A percentile compares a stretch with the other conserved stretches of the same genome.
phyloP scores from a whole-genome alignment of 2,329 filamentous ascomycete genomes.

The Aspergillus pseudoviridinutans region DNA sequence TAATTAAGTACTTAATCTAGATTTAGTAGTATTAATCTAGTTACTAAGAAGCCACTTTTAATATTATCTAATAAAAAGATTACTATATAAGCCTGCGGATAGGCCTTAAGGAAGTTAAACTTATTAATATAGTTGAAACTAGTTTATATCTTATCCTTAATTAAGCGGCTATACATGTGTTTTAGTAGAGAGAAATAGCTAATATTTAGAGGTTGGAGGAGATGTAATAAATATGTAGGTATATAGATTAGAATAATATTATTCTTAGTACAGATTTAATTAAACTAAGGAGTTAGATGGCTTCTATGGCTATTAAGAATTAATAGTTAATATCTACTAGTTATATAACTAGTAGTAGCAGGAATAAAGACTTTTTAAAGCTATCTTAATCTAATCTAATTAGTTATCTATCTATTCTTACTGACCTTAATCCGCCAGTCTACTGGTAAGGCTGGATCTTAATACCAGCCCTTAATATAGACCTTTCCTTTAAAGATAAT shows the following conservation, averaged over 20 bases:
- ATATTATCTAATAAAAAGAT: too few species aligned
- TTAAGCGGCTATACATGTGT: too few species aligned
- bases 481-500: constrained; percentile 13
- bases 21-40: too few species aligned
- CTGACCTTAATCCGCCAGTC: constrained; percentile 15
- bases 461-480: constrained; percentile 9
- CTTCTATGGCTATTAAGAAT: constrained; percentile 38
- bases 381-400: constrained; percentile 33
- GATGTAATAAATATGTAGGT: too few species aligned
- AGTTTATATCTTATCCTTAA: too few species aligned
- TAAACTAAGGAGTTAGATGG: constrained; percentile 32
- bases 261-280: constrained; percentile 31
- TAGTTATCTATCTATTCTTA: constrained; percentile 33
- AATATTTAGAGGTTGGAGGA: too few species aligned
- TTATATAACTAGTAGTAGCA: constrained; percentile 20
- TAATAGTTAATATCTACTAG: constrained; percentile 30
- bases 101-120: too few species aligned
- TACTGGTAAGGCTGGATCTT: constrained; percentile 1
- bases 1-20: too few species aligned
- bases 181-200: too few species aligned
- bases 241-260: constrained; percentile 27
- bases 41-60: too few species aligned
- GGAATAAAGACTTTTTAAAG: constrained; percentile 32
- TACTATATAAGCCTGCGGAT: too few species aligned
- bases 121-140: too few species aligned